Percentiles rank a stretch among this genome's conserved stretches.
phyloP scores from a whole-genome alignment of 2,329 filamentous ascomycete genomes.

The Diaporthe vexans region DNA sequence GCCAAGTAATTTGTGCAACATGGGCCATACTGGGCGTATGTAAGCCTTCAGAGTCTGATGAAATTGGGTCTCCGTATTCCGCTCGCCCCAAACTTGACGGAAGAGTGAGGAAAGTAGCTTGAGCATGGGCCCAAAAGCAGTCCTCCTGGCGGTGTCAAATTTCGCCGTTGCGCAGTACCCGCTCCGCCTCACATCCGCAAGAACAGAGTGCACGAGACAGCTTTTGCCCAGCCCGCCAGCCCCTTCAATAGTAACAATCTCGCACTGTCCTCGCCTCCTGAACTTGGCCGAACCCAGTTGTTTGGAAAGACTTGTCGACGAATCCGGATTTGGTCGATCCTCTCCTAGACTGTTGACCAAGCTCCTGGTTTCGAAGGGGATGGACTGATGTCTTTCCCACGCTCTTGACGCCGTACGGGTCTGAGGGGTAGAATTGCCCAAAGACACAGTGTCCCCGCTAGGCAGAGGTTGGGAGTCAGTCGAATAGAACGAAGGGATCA shows the following conservation, averaged over 20 bases:
- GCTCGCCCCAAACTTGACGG: conserved; percentile 77
- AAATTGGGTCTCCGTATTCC: conserved; percentile 74
- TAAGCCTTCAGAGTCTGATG: conserved; percentile 74
- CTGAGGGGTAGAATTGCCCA: conserved; percentile 57
- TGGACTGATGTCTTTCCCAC: conserved; percentile 67
- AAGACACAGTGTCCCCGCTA: conserved; percentile 63
- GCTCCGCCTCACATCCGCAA: conserved; percentile 70
- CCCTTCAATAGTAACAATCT: conserved; percentile 73
- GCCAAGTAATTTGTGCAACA: conserved; percentile 72
- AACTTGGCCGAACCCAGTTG: conserved; percentile 71
- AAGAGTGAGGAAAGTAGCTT: conserved; percentile 77
- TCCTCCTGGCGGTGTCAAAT: conserved; percentile 73
- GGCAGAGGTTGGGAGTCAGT: conserved; percentile 54
- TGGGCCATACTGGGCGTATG: conserved; percentile 74
- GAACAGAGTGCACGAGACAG: conserved; percentile 73
- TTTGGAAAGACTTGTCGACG: conserved; percentile 65
- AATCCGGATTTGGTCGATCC: conserved; percentile 58
- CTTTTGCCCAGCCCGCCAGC: conserved; percentile 76
- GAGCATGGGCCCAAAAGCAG: conserved; percentile 73
- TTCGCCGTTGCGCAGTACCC: conserved; percentile 77
- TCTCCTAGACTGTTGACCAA: conserved; percentile 61
- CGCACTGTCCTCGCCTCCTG: conserved; percentile 72
- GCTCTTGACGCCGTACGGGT: conserved; percentile 57
- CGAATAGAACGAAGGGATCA: conserved; percentile 57
- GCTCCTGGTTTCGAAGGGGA: conserved; percentile 64